Conservation (phyloP, 75 land plant species). For the Cupressus sempervirens region DNA sequence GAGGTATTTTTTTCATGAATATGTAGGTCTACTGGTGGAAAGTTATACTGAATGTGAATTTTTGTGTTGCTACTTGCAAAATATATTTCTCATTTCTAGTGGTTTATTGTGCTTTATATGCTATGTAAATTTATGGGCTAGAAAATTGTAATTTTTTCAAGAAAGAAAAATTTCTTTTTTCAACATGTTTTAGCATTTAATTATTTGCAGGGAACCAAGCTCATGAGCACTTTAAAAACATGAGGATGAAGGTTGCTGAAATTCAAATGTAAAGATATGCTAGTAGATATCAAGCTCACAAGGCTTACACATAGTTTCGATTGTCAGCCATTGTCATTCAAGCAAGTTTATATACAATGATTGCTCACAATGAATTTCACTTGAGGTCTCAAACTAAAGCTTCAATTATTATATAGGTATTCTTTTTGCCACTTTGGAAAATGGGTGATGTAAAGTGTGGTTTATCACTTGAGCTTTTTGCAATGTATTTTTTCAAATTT, state of each 20-base stretch:
- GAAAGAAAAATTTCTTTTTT: neutral
- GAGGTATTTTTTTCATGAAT: slow-evolving; percentile 54
- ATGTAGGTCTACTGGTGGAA: neutral
- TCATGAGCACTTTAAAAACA: slow-evolving; percentile 50
- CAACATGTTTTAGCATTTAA: neutral
- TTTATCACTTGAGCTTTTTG: neutral
- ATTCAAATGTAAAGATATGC: slow-evolving; percentile 70
- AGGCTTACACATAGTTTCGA: slow-evolving; percentile 43
- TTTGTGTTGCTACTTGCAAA: neutral
- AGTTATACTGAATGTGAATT: neutral
- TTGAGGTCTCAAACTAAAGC: slow-evolving; percentile 81
- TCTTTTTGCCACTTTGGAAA: neutral
- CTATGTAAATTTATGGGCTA: neutral
- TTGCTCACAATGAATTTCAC: slow-evolving; percentile 75
- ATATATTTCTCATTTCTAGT: neutral
- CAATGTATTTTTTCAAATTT: neutral
- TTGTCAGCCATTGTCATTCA: slow-evolving; percentile 71
- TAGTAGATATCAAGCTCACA: slow-evolving; percentile 66
- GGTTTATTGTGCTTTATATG: neutral
- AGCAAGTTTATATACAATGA: slow-evolving; percentile 81
- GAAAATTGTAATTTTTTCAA: neutral
- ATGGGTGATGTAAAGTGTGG: neutral
- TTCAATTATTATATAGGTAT: slow-evolving; percentile 83
- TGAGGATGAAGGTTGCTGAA: slow-evolving; percentile 79
- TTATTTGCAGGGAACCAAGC: slow-evolving; percentile 59